Evolutionary conservation across 2,329 filamentous ascomycete species (phyloP).

Genomic region (Emmonsia crescens): DNA sequence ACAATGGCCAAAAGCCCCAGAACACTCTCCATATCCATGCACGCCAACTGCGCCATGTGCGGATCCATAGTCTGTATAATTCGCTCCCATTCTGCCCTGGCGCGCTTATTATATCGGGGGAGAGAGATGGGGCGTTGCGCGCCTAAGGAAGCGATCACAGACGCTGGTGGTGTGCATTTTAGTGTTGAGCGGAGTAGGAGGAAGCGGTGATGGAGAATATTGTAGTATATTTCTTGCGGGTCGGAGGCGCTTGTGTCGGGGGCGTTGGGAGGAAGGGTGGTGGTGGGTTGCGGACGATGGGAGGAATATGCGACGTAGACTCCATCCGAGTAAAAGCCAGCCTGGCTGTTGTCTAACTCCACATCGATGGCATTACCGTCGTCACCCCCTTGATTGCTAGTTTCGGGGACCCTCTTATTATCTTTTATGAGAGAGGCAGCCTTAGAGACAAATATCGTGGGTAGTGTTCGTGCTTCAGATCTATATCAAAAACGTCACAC

Average conservation of each 20-base stretch:
- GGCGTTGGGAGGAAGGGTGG: conserved; percentile 17
- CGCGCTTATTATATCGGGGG: conserved; percentile 42
- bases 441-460: conserved; percentile 12
- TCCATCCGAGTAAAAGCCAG: conserved; percentile 65
- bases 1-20: conserved; percentile 56
- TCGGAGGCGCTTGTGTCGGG: conserved; percentile 26
- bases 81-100: conserved; percentile 46
- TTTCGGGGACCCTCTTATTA: conserved; percentile 20
- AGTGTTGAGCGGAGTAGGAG: conserved; percentile 52
- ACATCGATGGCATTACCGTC: not conserved
- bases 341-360: conserved; percentile 6
- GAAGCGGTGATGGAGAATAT: conserved; percentile 56
- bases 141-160: conserved; percentile 44
- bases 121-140: conserved; percentile 44
- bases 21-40: conserved; percentile 50
- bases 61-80: conserved; percentile 34
- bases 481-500: conserved; percentile 5
- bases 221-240: conserved; percentile 57
- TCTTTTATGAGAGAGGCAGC: conserved; percentile 11
- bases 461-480: conserved; percentile 15
- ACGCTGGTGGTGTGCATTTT: conserved; percentile 43
- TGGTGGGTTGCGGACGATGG: conserved; percentile 32
- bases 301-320: conserved; percentile 56
- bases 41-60: conserved; percentile 39
- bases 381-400: conserved; percentile 16